Conservation (phyloP, 2,329 filamentous ascomycete genomes). For the Phyllosticta citrichinensis region DNA sequence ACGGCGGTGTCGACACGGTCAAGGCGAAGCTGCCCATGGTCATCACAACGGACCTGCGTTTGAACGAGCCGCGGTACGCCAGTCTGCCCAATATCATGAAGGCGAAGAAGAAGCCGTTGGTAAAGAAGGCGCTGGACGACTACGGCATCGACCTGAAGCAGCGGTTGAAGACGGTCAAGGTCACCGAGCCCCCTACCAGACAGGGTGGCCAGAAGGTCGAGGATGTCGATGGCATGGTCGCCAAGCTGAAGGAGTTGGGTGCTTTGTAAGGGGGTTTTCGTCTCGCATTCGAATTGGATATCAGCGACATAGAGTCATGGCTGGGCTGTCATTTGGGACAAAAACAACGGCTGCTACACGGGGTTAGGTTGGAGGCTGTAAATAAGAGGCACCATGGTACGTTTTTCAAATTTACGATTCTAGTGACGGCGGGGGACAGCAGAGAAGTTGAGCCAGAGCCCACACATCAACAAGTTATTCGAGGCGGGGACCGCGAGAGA, state of each 20-base stretch:
- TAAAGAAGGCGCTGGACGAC: conserved; percentile 80
- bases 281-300: not conserved
- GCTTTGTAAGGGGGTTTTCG: conserved; percentile 52
- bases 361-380: not conserved
- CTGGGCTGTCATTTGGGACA: not conserved
- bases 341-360: not conserved
- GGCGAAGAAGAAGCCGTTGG: conserved; percentile 98
- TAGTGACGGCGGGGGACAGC: not conserved
- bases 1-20: conserved; percentile 88
- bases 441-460: not conserved
- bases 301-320: not conserved
- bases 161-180: conserved; percentile 82
- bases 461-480: not conserved
- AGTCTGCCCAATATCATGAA: conserved; percentile 99
- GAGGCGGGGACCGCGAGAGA: not conserved
- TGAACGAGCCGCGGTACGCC: conserved; percentile 93
- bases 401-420: not conserved
- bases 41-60: conserved; percentile 84
- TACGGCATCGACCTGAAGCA: conserved; percentile 60
- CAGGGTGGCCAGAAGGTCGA: conserved; percentile 96
- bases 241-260: conserved; percentile 91
- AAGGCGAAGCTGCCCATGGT: conserved; percentile 79
- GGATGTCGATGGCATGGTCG: conserved; percentile 88
- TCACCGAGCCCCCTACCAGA: conserved; percentile 74
- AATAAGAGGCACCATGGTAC: not conserved